phyloP scores from a whole-genome alignment of 2,329 filamentous ascomycete genomes.

The Curvularia sp. region DNA sequence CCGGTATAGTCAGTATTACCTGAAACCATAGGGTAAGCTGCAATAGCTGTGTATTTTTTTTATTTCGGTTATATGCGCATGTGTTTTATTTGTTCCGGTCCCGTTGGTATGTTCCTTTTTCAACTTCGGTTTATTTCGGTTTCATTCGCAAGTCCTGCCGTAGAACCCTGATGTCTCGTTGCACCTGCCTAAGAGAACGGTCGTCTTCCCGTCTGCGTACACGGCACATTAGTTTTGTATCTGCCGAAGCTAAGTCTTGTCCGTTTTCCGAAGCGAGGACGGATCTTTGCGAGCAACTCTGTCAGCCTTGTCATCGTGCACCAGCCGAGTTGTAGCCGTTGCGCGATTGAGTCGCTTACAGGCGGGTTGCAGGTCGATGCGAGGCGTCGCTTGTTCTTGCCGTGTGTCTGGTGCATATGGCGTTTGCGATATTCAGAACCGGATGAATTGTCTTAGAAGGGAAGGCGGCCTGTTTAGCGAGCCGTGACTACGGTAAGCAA shows the following conservation, averaged over 20 bases:
- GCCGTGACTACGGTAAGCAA: conserved; percentile 2
- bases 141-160: neutral
- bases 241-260: neutral
- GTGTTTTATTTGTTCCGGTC: neutral
- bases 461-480: conserved; percentile 2
- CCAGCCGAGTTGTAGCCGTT: neutral
- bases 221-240: neutral
- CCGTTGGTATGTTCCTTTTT: neutral
- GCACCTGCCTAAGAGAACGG: neutral
- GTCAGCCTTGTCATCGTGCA: neutral
- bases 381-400: neutral
- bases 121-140: neutral
- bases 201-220: neutral
- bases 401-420: neutral
- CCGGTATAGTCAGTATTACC: neutral
- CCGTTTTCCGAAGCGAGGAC: neutral
- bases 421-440: neutral
- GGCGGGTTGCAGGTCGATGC: neutral
- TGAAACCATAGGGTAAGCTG: neutral
- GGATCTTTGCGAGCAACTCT: neutral
- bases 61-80: neutral
- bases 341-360: neutral
- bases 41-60: neutral
- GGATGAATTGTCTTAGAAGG: neutral
- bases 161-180: conserved; percentile 1